Evolutionary conservation across 495 filamentous ascomycete species (phyloP), one percentile per base, ranked within the genome.

Genomic region (Talaromyces borbonicus): DNA sequence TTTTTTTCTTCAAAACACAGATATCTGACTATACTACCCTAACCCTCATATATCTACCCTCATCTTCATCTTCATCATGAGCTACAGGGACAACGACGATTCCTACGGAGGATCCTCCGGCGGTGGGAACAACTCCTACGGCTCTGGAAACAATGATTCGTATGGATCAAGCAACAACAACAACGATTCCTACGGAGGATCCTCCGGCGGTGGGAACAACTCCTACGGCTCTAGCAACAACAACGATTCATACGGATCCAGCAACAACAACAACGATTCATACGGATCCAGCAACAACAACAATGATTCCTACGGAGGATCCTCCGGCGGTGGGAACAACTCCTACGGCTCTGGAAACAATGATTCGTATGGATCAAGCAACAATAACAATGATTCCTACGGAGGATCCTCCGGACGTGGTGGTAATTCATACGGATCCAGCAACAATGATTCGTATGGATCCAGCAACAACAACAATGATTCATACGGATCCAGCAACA

Each of bases 291-390:
- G 18, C 38, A 41, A 16, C 38, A 41, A 16, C n/a, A n/a, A n/a
- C n/a, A n/a, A n/a, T n/a, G n/a, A n/a, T n/a, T 23, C 20, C 1
- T 25, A 40, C 22, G 20, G 14, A 8, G 31, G 8, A 32, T 32
- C 30, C 4, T 32, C 30, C 12, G 30, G 33, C 14, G 5, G 33
- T 37, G 33, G 33, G 5, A 18, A n/a, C 22, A 15, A 26, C n/a
- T 25, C 20, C 20, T 41, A 41, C 38, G 38, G 38, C 38, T 25
- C 20, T 41, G 38, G 38, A 3, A 41, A 41, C 38, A 8, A 35
- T 8, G 31, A 15, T 4, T 35, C 31, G 4, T 29, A 35, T 8
- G 31, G 31, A 35, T 35, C 31, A 14, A 25, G 37, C 22, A 40
- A 40, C 20, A 35, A n/a, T 5, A 15, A 15, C 31, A 8, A 8